phyloP scores from a whole-genome alignment of 345 rosid species.

The Luvunga scandens region DNA sequence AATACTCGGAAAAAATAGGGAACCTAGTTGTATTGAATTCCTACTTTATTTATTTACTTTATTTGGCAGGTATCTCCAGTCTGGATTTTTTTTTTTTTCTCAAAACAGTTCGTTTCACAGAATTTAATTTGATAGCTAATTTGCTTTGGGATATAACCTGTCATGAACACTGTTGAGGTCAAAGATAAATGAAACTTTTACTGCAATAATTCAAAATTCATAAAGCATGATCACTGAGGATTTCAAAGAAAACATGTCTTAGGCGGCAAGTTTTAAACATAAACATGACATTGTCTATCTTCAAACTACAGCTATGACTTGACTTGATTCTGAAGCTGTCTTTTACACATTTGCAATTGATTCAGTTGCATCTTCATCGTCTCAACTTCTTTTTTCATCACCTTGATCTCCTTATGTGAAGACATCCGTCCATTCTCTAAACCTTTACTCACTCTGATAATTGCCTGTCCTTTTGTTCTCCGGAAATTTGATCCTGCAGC shows the following conservation, averaged over 20 bases:
- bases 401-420: conserved; percentile 34
- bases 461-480: conserved; percentile 34
- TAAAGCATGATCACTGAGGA: neutral
- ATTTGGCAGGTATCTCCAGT: neutral
- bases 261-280: neutral
- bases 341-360: conserved; percentile 44
- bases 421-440: conserved; percentile 18
- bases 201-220: neutral
- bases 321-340: conserved; percentile 42
- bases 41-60: neutral
- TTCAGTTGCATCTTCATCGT: conserved; percentile 47
- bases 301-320: conserved; percentile 22
- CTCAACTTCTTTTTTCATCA: conserved; percentile 53
- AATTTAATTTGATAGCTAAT: neutral
- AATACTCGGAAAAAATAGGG: neutral
- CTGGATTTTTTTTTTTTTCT: too few relatives aligned
- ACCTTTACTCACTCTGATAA: conserved; percentile 21
- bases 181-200: neutral
- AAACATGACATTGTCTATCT: neutral
- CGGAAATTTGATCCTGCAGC: conserved; percentile 18
- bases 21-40: neutral
- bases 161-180: neutral
- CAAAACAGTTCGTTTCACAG: conserved; percentile 1
- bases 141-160: neutral
- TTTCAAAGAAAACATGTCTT: neutral